Conservation (phyloP, 352 stramenopile species). For the Globisporangium recalcitrans region DNA sequence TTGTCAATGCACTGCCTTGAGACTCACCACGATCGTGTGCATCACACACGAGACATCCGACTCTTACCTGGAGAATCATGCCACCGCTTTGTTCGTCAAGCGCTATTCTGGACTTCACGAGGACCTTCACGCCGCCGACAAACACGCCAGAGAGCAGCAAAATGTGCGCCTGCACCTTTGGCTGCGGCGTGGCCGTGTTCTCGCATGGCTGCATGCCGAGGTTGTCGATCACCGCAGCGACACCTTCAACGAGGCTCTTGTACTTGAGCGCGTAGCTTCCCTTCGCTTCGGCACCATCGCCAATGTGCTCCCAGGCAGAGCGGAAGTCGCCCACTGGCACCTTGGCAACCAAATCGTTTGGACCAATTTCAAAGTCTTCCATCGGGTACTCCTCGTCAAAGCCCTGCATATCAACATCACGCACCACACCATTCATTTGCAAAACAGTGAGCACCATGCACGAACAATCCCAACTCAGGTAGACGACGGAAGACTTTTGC, state of each 20-base stretch:
- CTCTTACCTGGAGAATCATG: slow-evolving; percentile 63
- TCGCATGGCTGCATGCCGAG: slow-evolving; percentile 97
- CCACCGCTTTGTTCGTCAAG: slow-evolving; percentile 86
- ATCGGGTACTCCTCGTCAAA: slow-evolving; percentile 99
- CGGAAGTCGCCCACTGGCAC: slow-evolving; percentile 95
- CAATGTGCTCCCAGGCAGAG: slow-evolving; percentile 93
- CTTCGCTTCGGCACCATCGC: slow-evolving; percentile 92
- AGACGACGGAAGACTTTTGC: not conserved
- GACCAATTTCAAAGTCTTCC: slow-evolving; percentile 94
- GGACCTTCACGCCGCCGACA: slow-evolving; percentile 91
- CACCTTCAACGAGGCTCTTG: slow-evolving; percentile 94
- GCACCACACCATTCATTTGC: slow-evolving; percentile 9
- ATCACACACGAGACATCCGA: not conserved
- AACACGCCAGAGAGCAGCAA: slow-evolving; percentile 96
- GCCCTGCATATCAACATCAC: slow-evolving; percentile 43
- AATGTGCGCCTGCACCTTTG: slow-evolving; percentile 93
- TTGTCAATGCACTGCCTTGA: not conserved
- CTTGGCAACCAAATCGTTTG: slow-evolving; percentile 97
- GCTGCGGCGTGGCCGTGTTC: slow-evolving; percentile 86
- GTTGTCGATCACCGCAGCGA: slow-evolving; percentile 94
- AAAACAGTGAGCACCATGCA: not conserved
- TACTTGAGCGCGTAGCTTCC: slow-evolving; percentile 96
- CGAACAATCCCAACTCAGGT: not conserved
- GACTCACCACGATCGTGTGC: not conserved
- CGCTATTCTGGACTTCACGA: slow-evolving; percentile 95